phyloP scores from a whole-genome alignment of 306 rosid species.

The Oemleria cerasiformis region DNA sequence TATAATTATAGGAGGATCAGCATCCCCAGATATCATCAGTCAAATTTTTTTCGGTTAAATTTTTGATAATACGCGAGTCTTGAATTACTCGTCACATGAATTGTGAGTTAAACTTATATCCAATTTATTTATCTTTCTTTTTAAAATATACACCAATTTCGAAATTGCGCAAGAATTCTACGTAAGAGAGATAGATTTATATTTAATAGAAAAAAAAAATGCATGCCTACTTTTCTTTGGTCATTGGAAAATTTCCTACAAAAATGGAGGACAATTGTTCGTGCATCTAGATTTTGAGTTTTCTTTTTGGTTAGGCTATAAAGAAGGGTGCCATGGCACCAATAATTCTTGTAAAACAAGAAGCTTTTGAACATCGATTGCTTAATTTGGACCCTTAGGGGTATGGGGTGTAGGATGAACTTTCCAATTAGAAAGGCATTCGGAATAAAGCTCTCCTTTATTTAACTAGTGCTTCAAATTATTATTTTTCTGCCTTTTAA shows the following conservation, averaged over 20 bases:
- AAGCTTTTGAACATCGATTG: constrained; percentile 1
- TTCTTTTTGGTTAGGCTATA: not conserved
- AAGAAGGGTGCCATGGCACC: not conserved
- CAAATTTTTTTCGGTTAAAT: no score
- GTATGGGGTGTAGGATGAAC: constrained; percentile 6
- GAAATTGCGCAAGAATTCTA: no score
- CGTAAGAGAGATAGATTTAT: no score
- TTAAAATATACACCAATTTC: no score
- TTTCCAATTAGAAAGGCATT: constrained; percentile 1
- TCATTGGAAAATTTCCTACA: not conserved
- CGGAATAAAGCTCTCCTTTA: constrained; percentile 15
- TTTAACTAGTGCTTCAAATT: not conserved
- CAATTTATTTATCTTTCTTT: no score
- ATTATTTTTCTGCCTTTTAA: not conserved
- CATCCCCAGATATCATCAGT: no score
- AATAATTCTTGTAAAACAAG: not conserved
- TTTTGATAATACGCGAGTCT: no score
- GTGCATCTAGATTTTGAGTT: not conserved
- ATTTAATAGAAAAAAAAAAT: not conserved
- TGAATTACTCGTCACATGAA: no score
- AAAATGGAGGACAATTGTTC: not conserved
- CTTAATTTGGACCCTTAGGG: constrained; percentile 8
- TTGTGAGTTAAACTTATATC: no score
- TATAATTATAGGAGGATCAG: no score
- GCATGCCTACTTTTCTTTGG: not conserved